Evolutionary conservation across 2,329 filamentous ascomycete genomes (phyloP).

Genomic region (Polytolypa hystricis): DNA sequence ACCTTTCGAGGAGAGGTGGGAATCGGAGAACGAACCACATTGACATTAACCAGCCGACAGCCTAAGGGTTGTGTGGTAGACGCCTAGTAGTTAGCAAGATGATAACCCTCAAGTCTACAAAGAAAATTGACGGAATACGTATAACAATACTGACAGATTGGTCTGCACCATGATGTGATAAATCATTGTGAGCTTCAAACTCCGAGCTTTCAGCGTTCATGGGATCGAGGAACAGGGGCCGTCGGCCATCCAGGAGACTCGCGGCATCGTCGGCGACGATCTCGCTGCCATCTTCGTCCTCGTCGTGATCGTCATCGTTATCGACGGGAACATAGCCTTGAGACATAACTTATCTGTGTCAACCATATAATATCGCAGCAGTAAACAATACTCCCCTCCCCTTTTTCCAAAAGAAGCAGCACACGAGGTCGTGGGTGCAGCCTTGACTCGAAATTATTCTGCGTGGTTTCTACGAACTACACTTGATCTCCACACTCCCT

Average conservation of each 20-base stretch:
- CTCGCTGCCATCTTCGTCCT: slow-evolving; percentile 1
- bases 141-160: no score
- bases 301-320: slow-evolving; percentile 9
- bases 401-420: no score
- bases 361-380: no score
- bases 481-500: no score
- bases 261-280: no score
- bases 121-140: neutral
- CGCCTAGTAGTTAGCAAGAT: neutral
- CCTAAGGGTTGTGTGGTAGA: slow-evolving; percentile 6
- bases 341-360: slow-evolving; percentile 11
- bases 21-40: slow-evolving; percentile 10
- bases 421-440: no score
- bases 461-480: no score
- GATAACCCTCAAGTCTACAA: neutral
- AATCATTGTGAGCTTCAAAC: neutral
- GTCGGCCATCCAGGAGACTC: no score
- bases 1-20: neutral
- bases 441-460: no score
- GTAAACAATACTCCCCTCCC: no score
- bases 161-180: neutral
- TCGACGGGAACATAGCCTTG: slow-evolving; percentile 12
- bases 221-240: no score
- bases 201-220: neutral
- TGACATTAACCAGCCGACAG: slow-evolving; percentile 10